Base-by-base conservation (phyloP, 2,329 filamentous ascomycete species). In the Claviceps monticola region DNA sequence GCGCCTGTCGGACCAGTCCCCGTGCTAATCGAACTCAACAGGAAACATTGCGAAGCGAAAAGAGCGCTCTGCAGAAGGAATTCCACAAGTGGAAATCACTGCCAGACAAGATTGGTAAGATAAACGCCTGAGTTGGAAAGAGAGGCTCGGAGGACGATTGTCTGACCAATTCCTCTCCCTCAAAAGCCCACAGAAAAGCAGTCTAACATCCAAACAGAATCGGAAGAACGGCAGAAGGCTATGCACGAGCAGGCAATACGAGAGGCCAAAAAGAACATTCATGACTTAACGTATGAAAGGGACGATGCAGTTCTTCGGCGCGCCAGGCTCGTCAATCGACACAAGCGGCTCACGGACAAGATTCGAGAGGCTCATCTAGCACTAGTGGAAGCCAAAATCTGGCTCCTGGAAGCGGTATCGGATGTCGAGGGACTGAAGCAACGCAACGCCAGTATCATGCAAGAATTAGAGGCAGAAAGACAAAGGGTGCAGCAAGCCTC, bases 321-420 rank as follows among this genome's bases (percentile, higher is more conserved):
- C 61, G 78, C 76, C 9, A 71, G 75, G 54, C 67, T 74, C 5
- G 69, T 74, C 29, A 62, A 83, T 37, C 61, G 66, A 42, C 75
- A 76, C 57, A 71, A 82, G 64, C 74, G 78, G 56, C 71, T 78
- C 4, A 75, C 94, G 7, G 74, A 76, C n/a, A 62, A 67, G 19
- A 75, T 95, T 45, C 78, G 79, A 14, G 66, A 72, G 48, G 74
- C 80, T 5, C 80, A 86, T 50, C 74, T 83, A 46, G 75, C 77
- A 14, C 68, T 88, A 11, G 66, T 90, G 16, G 82, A 90, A 59
- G 80, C 79, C 2, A 78, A 86, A 57, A 74, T 96, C 45, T 74
- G 81, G 55, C 70, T 78, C 0, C 77, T 94, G 34, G 93, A 98
- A 70, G 90, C 88, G 1, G 66, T 74, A n/a, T 96, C 89, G 0